Base-by-base conservation (phyloP, 2,329 filamentous ascomycete genomes). In the Lasiodiplodia sp. region DNA sequence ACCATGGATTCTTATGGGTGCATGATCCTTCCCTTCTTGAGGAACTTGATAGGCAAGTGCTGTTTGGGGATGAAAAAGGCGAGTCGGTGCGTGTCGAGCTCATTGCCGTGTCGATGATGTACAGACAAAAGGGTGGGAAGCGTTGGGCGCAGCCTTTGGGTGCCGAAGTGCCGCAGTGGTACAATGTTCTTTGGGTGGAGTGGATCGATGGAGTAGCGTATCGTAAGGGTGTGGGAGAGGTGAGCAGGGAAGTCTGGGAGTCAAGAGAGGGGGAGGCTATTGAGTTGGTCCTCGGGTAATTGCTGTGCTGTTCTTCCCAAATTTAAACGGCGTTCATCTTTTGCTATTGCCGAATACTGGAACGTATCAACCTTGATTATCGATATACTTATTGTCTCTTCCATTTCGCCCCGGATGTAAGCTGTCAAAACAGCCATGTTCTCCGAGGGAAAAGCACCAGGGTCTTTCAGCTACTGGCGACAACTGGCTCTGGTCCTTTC, bases 161-260 rank as follows among this genome's bases (percentile, higher is more conserved):
- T 12, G n/a, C 3, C 4, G 55, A 44, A 21, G 23, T 4, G 34
- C 55, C 55, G 34, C 56, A 60, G 25, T 60, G 12, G 12, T 60
- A 47, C 23, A 60, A 60, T 7, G 56, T 60, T 7, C 56, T 60
- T 28, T 60, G 56, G 56, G 56, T 60, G 14, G 56, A 60, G 14
- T 60, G 56, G 56, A 47, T 60, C 12, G 56, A 47, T 18, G 56
- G 38, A 2, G 23, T 60, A 3, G 56, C 56, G 23, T 60, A 60
- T n/a, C 37, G 56, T 3, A 60, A 60, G 23, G 56, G 56, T 12
- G 18, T 44, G 2, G 56, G 56, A 14, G 38, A 60, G 25, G 56
- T 60, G 37, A 44, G 38, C 6, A 60, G 23, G 38, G 56, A 47
- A 21, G 38, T 47, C 12, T 60, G 56, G 56, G 56, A 60, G 12